Conservation (phyloP, 2,329 filamentous ascomycete species). For the Pseudogymnoascus sp. region DNA sequence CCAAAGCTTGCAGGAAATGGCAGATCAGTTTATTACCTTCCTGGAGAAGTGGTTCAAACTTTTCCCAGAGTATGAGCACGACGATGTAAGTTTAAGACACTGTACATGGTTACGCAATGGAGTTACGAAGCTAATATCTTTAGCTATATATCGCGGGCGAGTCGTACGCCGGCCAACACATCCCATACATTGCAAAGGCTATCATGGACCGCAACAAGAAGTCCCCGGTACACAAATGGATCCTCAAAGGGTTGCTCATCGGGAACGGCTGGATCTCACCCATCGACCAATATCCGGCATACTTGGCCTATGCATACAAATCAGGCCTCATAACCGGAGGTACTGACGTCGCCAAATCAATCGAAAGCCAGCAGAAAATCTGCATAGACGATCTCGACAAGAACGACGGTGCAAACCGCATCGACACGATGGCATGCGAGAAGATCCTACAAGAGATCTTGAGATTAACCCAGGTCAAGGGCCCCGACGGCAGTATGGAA, state of each 20-base stretch:
- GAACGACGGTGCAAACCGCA: constrained; percentile 48
- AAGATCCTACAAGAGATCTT: constrained; percentile 67
- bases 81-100: constrained; percentile 63
- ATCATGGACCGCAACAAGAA: constrained; percentile 81
- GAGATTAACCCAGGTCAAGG: constrained; percentile 50
- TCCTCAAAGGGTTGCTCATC: constrained; percentile 77
- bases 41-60: constrained; percentile 84
- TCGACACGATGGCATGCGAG: constrained; percentile 70
- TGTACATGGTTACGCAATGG: background rate
- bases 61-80: constrained; percentile 84
- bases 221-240: constrained; percentile 53
- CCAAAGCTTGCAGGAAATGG: constrained; percentile 81
- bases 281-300: constrained; percentile 79
- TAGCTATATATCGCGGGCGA: constrained; percentile 93
- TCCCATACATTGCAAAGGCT: constrained; percentile 89
- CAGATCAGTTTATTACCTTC: constrained; percentile 77
- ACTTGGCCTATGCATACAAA: constrained; percentile 73
- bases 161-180: constrained; percentile 94
- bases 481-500: constrained; percentile 39
- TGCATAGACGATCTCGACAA: constrained; percentile 58
- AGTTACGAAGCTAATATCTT: background rate
- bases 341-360: constrained; percentile 52
- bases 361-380: constrained; percentile 61
- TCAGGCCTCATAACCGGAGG: constrained; percentile 63
- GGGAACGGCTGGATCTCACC: constrained; percentile 98